A percentile compares a stretch with the other conserved stretches of the same genome.
Conservation (phyloP, 768 basidiomycete species). For the Hericium erinaceus region DNA sequence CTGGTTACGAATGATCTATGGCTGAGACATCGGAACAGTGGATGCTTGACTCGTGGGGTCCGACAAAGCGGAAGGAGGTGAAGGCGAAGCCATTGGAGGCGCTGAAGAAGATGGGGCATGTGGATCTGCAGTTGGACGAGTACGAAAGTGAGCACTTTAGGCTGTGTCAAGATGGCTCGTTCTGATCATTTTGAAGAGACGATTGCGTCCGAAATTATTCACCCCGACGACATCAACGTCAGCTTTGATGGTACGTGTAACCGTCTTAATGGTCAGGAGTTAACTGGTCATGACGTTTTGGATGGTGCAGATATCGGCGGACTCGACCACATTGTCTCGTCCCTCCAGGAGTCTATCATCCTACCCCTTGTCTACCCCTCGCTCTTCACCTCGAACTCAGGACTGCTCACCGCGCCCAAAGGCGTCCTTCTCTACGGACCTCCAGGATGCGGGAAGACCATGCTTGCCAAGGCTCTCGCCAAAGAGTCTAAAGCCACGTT, state of each 20-base stretch:
- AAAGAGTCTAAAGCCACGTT: conserved; percentile 97
- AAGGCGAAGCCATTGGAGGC: conserved; percentile 65
- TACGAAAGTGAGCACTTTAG: conserved; percentile 63
- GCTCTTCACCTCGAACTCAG: conserved; percentile 73
- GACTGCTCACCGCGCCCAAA: conserved; percentile 85
- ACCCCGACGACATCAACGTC: conserved; percentile 79
- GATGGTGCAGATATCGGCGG: conserved; percentile 72
- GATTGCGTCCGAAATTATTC: conserved; percentile 89
- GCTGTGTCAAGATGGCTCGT: not conserved
- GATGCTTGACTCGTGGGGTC: conserved; percentile 46
- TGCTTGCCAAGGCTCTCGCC: conserved; percentile 97
- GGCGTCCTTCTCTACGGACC: conserved; percentile 95
- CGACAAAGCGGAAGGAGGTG: conserved; percentile 45
- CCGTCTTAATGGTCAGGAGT: not conserved
- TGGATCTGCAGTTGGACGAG: conserved; percentile 72
- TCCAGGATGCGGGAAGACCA: conserved; percentile 97
- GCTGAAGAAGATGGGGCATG: conserved; percentile 62
- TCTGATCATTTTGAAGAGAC: conserved; percentile 37
- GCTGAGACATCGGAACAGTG: conserved; percentile 33
- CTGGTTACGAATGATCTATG: no score
- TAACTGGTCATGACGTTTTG: not conserved
- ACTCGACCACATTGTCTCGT: conserved; percentile 81
- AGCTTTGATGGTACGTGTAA: conserved; percentile 54
- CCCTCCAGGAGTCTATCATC: conserved; percentile 90
- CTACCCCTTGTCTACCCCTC: conserved; percentile 88